Conservation (phyloP, 495 filamentous ascomycete genomes). For the Hypoxylon trugodes region DNA sequence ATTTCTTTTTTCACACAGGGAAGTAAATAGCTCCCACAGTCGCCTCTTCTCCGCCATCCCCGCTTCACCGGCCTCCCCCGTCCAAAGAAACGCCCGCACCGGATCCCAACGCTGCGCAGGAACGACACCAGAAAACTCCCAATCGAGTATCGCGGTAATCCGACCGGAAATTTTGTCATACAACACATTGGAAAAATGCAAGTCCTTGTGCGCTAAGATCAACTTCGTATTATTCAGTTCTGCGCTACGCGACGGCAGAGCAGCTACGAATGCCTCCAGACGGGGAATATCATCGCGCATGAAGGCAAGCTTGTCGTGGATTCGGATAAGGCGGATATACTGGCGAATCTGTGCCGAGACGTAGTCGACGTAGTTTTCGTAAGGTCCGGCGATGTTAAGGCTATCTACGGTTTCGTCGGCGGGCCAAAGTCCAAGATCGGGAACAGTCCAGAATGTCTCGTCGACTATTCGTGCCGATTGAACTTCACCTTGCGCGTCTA, state of each 20-base stretch:
- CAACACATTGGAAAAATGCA: slow-evolving; percentile 52
- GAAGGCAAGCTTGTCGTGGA: slow-evolving; percentile 35
- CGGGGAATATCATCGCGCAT: slow-evolving; percentile 38
- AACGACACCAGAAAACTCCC: slow-evolving; percentile 50
- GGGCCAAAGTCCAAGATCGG: slow-evolving; percentile 41
- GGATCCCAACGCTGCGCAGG: slow-evolving; percentile 47
- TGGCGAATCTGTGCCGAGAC: slow-evolving; percentile 25
- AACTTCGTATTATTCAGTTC: slow-evolving; percentile 40
- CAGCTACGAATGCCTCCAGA: slow-evolving; percentile 26
- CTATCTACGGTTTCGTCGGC: slow-evolving; percentile 31
- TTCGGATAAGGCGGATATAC: slow-evolving; percentile 38
- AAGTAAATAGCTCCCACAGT: not conserved
- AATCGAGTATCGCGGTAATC: slow-evolving; percentile 51
- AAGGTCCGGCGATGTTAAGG: slow-evolving; percentile 37
- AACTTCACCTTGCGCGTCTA: not conserved
- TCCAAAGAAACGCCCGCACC: slow-evolving; percentile 44
- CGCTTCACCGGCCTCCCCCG: not conserved
- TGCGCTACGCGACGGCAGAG: not conserved
- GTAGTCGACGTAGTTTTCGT: slow-evolving; percentile 31
- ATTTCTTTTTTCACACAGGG: slow-evolving; percentile 20
- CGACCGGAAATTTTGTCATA: slow-evolving; percentile 34
- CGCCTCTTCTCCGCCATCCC: not conserved
- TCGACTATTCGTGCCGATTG: slow-evolving; percentile 36
- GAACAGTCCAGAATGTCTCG: slow-evolving; percentile 46
- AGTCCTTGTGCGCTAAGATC: slow-evolving; percentile 49